Conservation (phyloP, 495 filamentous ascomycete genomes). For the Penicillium cosmopolitanum region DNA sequence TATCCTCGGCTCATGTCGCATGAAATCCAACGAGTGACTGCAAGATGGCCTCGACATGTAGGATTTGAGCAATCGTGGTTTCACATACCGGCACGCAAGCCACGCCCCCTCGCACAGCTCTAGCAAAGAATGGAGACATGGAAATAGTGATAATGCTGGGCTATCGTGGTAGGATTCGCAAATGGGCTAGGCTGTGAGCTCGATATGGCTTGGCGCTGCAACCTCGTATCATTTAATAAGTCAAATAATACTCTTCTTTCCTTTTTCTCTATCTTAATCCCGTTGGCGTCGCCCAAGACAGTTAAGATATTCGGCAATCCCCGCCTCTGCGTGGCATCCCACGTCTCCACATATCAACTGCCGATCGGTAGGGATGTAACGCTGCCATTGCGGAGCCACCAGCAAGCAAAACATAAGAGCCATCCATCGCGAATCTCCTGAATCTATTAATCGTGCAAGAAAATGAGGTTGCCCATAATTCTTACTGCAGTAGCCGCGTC, state of each 20-base stretch:
- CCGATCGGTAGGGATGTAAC: conserved; percentile 5
- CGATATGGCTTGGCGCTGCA: not conserved
- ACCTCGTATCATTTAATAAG: not conserved
- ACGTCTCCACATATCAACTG: not conserved
- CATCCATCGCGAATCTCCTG: not conserved
- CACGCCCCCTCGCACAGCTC: conserved; percentile 9
- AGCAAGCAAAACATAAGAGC: conserved; percentile 9
- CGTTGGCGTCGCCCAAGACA: conserved; percentile 4
- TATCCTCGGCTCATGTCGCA: conserved; percentile 17
- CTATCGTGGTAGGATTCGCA: not conserved
- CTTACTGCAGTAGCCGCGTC: conserved; percentile 15
- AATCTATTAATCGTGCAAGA: not conserved
- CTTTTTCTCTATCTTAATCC: conserved; percentile 1
- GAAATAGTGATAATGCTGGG: not conserved
- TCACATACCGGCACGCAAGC: conserved; percentile 24
- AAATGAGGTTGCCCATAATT: conserved; percentile 20
- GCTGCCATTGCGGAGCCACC: not conserved
- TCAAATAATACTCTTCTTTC: not conserved
- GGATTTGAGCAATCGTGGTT: conserved; percentile 28
- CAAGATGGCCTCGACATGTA: conserved; percentile 26
- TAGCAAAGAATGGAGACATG: not conserved
- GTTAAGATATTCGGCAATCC: not conserved
- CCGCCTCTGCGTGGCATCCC: conserved; percentile 2
- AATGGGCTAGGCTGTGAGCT: not conserved
- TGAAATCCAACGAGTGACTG: conserved; percentile 24